A percentile compares a stretch with the other conserved stretches of the same genome.
Conservation (phyloP, 2,329 filamentous ascomycete genomes). For the Talaromyces sp. region DNA sequence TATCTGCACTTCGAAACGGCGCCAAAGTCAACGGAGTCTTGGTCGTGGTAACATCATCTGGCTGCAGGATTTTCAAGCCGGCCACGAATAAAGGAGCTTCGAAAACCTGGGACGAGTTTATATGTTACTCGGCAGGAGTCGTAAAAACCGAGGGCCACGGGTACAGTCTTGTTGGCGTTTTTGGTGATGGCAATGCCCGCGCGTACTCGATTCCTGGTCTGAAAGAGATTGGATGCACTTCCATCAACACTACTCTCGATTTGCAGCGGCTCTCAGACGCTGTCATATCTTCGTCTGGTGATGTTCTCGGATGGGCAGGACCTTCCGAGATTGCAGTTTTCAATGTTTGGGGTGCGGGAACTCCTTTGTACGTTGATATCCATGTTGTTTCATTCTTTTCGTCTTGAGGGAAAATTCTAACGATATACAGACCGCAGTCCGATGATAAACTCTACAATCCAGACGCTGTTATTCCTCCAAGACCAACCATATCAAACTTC, state of each 20-base stretch:
- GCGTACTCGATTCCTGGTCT: constrained; percentile 84
- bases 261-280: constrained; percentile 65
- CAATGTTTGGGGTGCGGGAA: constrained; percentile 77
- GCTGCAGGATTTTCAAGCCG: constrained; percentile 84
- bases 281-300: constrained; percentile 70
- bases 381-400: background rate
- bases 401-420: constrained; percentile 14
- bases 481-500: constrained; percentile 89
- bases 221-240: constrained; percentile 71
- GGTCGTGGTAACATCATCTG: constrained; percentile 67
- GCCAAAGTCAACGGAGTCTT: constrained; percentile 73
- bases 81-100: constrained; percentile 83
- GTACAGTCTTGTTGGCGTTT: constrained; percentile 75
- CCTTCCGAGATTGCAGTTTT: constrained; percentile 80
- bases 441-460: constrained; percentile 78
- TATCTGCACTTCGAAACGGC: constrained; percentile 73
- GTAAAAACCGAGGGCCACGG: constrained; percentile 71
- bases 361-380: constrained; percentile 50
- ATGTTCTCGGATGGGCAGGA: constrained; percentile 82
- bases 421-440: constrained; percentile 36
- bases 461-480: constrained; percentile 65
- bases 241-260: constrained; percentile 65
- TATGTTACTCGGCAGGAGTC: constrained; percentile 78
- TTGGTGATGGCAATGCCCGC: constrained; percentile 73
- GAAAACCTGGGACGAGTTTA: constrained; percentile 76